A percentile compares a stretch with the other conserved stretches of the same genome.
These are phyloP conservation scores for Tanacetum coccineum DNA, from an alignment of 129 eudicot genomes.

Conservation along the genomic window DNA sequence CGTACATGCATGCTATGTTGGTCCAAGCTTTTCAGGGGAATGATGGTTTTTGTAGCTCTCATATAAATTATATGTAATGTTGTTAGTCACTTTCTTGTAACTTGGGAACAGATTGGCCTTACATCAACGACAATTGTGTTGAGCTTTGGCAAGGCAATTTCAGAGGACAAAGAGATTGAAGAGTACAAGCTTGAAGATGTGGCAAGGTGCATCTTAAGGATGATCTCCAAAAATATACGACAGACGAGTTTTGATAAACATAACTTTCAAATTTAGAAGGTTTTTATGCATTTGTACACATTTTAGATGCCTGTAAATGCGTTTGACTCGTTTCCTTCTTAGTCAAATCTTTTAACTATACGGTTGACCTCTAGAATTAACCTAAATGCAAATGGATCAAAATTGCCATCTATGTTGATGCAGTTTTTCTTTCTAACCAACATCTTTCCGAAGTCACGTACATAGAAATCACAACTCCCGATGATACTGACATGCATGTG, in stretches of 20 bases:
- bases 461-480: neutral
- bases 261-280: neutral
- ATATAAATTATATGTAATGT: neutral
- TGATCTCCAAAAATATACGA: conserved; percentile 92
- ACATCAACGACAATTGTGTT: conserved; percentile 83
- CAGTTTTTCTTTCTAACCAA: neutral
- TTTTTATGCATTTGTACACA: too few species aligned
- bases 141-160: conserved; percentile 85
- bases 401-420: neutral
- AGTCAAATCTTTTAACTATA: neutral
- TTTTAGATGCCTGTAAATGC: too few species aligned
- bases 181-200: conserved; percentile 82
- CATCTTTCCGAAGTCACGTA: neutral
- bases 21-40: neutral
- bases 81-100: conserved; percentile 16
- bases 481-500: too few species aligned
- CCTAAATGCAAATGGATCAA: neutral
- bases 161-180: conserved; percentile 75
- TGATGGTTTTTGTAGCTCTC: neutral
- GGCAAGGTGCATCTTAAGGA: conserved; percentile 81
- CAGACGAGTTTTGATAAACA: conserved; percentile 47
- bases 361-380: neutral
- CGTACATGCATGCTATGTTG: too few species aligned
- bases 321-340: neutral
- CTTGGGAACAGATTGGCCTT: conserved; percentile 71